Conservation (phyloP, 345 rosid species). For the Psidium guajava region DNA sequence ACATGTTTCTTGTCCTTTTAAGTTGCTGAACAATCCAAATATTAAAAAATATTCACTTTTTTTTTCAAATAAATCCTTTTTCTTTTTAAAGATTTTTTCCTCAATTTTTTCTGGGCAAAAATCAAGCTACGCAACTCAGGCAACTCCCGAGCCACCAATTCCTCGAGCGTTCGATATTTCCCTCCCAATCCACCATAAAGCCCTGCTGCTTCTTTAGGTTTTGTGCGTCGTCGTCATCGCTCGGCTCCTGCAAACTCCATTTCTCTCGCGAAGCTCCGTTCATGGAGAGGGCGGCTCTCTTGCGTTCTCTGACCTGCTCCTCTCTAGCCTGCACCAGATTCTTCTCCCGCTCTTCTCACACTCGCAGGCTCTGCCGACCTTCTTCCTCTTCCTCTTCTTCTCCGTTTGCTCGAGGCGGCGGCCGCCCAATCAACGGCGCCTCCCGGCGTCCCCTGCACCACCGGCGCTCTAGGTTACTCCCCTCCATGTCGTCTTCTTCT, state of each 20-base stretch:
- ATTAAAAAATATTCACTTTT: background rate
- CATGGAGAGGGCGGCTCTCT: constrained; percentile 42
- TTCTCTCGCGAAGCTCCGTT: background rate
- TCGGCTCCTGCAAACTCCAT: background rate
- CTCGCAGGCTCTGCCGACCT: constrained; percentile 18
- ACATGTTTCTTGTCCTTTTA: background rate
- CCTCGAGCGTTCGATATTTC: background rate
- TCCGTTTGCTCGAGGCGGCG: constrained; percentile 5
- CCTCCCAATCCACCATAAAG: background rate
- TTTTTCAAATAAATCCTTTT: background rate
- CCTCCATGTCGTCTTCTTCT: background rate
- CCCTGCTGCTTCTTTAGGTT: background rate
- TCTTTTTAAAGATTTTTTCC: background rate
- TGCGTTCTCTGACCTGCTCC: constrained; percentile 42
- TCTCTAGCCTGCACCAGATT: constrained; percentile 27
- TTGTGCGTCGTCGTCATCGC: background rate
- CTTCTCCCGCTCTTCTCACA: constrained; percentile 33
- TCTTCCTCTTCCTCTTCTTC: background rate
- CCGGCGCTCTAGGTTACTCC: constrained; percentile 18
- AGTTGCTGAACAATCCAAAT: background rate
- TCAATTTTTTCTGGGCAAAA: background rate
- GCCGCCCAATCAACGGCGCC: constrained; percentile 21
- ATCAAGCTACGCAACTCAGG: background rate
- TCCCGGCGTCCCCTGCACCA: constrained; percentile 31
- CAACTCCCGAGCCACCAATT: background rate